A percentile compares a stretch with the other conserved stretches of the same genome.
Conservation (phyloP, 1,284 basidiomycete species). For the Leccinum subrobustum region DNA sequence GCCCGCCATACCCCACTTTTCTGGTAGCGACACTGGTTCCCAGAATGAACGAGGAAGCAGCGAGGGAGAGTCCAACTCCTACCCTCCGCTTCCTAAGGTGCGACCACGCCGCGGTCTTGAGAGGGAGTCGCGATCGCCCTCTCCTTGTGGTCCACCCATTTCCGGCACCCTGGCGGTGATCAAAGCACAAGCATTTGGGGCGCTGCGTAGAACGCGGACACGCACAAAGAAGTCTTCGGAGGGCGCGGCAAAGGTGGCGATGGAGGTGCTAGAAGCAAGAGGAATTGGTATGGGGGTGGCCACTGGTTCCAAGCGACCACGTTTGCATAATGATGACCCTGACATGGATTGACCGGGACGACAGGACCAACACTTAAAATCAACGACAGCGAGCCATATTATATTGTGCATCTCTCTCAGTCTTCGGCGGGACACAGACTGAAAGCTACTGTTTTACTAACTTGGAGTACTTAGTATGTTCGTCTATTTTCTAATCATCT, state of each 20-base stretch:
- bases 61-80: constrained; percentile 51
- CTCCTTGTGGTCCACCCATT: constrained; percentile 60
- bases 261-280: constrained; percentile 73
- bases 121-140: constrained; percentile 65
- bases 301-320: constrained; percentile 54
- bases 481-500: constrained; percentile 32
- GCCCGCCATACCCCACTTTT: constrained; percentile 49
- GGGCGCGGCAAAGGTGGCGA: constrained; percentile 69
- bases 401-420: constrained; percentile 31
- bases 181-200: constrained; percentile 84
- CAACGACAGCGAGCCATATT: constrained; percentile 24
- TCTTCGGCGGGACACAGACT: constrained; percentile 24
- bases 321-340: constrained; percentile 51
- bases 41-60: constrained; percentile 55
- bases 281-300: constrained; percentile 64
- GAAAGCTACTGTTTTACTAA: constrained; percentile 33
- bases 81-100: constrained; percentile 39
- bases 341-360: constrained; percentile 41
- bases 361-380: constrained; percentile 20
- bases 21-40: constrained; percentile 49
- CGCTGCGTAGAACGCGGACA: constrained; percentile 71
- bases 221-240: constrained; percentile 70
- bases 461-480: constrained; percentile 32
- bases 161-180: constrained; percentile 82
- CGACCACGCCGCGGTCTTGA: constrained; percentile 46